phyloP scores from a whole-genome alignment of 495 filamentous ascomycete species.

The Amphirosellinia nigrospora region DNA sequence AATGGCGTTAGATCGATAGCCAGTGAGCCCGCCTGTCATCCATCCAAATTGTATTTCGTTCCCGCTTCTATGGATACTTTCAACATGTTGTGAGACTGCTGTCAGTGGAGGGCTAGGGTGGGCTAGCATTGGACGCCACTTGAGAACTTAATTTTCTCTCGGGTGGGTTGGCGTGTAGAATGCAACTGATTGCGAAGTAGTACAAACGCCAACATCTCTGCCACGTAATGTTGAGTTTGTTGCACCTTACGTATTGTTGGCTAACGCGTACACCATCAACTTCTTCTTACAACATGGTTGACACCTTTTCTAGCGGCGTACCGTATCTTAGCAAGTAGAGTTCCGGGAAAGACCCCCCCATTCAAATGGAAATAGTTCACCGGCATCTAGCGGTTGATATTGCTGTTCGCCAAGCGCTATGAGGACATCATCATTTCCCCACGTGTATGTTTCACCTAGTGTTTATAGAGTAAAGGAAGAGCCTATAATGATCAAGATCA shows the following conservation, averaged over 20 bases:
- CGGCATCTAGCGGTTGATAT: constrained; percentile 2
- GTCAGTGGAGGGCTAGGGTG: neutral
- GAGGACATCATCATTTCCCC: neutral
- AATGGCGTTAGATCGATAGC: neutral
- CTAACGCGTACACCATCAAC: neutral
- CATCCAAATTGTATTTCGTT: neutral
- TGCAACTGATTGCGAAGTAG: constrained; percentile 4
- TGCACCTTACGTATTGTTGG: neutral
- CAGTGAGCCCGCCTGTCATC: neutral
- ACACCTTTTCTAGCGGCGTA: too few relatives aligned
- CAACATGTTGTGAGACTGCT: neutral
- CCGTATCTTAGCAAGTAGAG: neutral
- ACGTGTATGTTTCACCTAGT: neutral
- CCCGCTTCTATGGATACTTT: neutral
- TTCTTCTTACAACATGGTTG: neutral
- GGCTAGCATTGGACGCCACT: constrained; percentile 2
- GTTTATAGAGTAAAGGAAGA: neutral
- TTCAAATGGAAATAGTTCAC: neutral
- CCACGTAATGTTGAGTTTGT: neutral
- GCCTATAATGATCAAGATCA: constrained; percentile 15
- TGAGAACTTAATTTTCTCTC: neutral
- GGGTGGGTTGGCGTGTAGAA: neutral
- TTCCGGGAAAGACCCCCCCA: neutral
- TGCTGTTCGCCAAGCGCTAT: neutral
- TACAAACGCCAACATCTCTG: neutral